A percentile compares a stretch with the other conserved stretches of the same genome.
phyloP scores from a whole-genome alignment of 371 early-diverging fungal genomes.

The Rozella allomycis region DNA sequence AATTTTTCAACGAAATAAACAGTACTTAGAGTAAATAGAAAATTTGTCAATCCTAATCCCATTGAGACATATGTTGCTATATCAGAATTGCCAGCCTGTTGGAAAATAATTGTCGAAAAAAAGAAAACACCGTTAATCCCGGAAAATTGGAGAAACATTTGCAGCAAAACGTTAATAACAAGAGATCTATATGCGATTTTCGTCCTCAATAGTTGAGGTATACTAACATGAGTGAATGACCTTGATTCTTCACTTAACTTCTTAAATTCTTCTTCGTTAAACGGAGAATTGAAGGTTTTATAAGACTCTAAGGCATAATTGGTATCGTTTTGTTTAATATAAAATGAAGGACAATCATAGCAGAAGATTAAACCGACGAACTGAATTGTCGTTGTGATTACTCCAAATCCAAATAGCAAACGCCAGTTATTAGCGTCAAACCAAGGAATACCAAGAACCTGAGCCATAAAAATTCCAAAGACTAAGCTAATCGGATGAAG shows the following conservation, averaged over 20 bases:
- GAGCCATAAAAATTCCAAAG: constrained; percentile 47
- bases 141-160: constrained; percentile 55
- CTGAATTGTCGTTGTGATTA: constrained; percentile 37
- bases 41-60: too few relatives aligned
- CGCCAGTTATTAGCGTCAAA: constrained; percentile 41
- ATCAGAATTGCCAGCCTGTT: not conserved
- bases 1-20: constrained; percentile 51
- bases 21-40: constrained; percentile 44
- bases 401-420: constrained; percentile 28
- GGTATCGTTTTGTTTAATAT: too few relatives aligned
- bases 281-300: too few relatives aligned
- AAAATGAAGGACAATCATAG: constrained; percentile 65
- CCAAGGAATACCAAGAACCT: constrained; percentile 34
- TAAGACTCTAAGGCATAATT: too few relatives aligned
- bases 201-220: constrained; percentile 6
- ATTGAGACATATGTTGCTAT: constrained; percentile 1
- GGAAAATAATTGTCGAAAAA: constrained; percentile 30
- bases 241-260: too few relatives aligned
- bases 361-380: constrained; percentile 36
- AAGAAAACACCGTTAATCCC: constrained; percentile 76
- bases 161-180: constrained; percentile 14
- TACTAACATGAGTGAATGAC: not conserved
- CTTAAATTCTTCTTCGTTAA: too few relatives aligned
- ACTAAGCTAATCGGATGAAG: constrained; percentile 67
- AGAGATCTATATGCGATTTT: constrained; percentile 8